phyloP scores from a whole-genome alignment of 2,329 filamentous ascomycete species.

The Alternaria gansuensis region DNA sequence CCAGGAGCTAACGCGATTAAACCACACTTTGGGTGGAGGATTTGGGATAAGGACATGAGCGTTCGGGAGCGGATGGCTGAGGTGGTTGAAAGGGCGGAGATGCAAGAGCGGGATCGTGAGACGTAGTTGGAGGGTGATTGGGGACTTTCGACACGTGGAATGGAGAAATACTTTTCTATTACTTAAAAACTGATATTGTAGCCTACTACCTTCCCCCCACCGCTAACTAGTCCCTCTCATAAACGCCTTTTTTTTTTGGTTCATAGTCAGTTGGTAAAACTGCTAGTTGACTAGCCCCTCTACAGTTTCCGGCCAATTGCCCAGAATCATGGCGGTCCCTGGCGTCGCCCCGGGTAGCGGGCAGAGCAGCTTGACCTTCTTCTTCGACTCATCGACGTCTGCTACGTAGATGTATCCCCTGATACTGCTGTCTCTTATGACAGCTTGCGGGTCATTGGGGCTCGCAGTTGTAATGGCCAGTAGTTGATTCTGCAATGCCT shows the following conservation, averaged over 20 bases:
- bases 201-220: not conserved
- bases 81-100: not conserved
- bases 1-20: not conserved
- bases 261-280: not conserved
- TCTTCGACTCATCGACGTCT: conserved; percentile 86
- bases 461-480: conserved; percentile 85
- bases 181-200: not conserved
- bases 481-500: conserved; percentile 79
- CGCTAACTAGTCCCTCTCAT: not conserved
- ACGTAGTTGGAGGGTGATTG: not conserved
- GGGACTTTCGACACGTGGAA: not conserved
- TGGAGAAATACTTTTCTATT: not conserved
- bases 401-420: conserved; percentile 94
- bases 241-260: not conserved
- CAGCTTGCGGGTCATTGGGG: conserved; percentile 72
- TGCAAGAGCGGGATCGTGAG: not conserved
- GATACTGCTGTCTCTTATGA: conserved; percentile 80
- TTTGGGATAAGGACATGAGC: conserved; percentile 16
- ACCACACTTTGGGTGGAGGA: conserved; percentile 21
- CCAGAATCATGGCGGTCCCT: conserved; percentile 81
- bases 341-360: conserved; percentile 85
- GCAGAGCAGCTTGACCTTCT: conserved; percentile 80
- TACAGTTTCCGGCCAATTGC: conserved; percentile 84
- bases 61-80: conserved; percentile 11
- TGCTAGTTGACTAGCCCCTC: conserved; percentile 70